Conservation (phyloP, 1,284 basidiomycete species). For the Boletus albobrunnescens region DNA sequence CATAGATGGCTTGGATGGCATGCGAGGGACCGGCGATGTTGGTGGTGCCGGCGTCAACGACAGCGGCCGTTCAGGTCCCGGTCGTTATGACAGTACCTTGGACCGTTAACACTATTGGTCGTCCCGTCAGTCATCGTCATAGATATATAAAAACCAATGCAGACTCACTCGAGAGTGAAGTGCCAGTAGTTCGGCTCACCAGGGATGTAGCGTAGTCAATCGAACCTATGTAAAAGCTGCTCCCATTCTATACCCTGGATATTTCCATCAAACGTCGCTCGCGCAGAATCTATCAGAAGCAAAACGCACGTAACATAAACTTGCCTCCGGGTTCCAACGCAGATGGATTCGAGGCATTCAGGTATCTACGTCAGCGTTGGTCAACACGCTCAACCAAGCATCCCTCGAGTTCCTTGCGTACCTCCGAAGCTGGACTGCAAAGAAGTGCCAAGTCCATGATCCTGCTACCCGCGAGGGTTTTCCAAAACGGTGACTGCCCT, state of each 20-base stretch:
- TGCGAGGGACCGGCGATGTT: conserved; percentile 37
- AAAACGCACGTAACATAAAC: conserved; percentile 24
- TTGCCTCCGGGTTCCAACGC: conserved; percentile 32
- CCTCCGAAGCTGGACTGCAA: conserved; percentile 38
- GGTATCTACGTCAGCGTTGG: conserved; percentile 18
- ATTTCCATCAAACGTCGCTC: conserved; percentile 11
- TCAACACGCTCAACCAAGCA: background rate
- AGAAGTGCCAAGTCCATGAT: conserved; percentile 36
- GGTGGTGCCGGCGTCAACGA: conserved; percentile 44
- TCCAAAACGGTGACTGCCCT: conserved; percentile 42
- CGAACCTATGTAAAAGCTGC: conserved; percentile 37
- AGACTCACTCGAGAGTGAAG: conserved; percentile 20
- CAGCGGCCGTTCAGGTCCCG: conserved; percentile 21
- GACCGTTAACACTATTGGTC: conserved; percentile 26
- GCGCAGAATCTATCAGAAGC: background rate
- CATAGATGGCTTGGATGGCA: conserved; percentile 36
- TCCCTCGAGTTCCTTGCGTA: conserved; percentile 7
- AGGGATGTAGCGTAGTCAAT: conserved; percentile 37
- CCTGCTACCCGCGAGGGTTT: conserved; percentile 39
- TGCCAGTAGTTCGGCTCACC: conserved; percentile 28
- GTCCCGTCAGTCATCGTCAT: conserved; percentile 1
- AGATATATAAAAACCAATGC: background rate
- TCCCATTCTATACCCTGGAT: conserved; percentile 40
- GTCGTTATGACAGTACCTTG: conserved; percentile 30
- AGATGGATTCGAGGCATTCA: conserved; percentile 20